phyloP scores from a whole-genome alignment of 176 grass and related monocot species.

The Zoysia pacifica region DNA sequence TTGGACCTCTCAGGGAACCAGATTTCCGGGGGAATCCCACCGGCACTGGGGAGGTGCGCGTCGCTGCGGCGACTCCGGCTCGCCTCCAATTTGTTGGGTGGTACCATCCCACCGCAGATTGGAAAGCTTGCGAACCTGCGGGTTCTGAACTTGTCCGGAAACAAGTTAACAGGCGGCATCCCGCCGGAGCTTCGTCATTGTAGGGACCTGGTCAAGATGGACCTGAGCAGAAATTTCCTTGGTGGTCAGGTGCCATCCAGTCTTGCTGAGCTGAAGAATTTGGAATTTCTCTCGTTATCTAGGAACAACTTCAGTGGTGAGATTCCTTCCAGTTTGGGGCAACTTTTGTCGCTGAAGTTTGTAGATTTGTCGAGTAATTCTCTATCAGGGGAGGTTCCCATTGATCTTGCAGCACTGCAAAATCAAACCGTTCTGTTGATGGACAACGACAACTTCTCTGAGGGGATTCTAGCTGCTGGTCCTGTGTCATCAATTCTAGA shows the following conservation, averaged over 20 bases:
- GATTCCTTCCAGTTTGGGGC: slow-evolving; percentile 54
- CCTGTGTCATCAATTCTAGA: slow-evolving; percentile 31
- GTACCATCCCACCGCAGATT: slow-evolving; percentile 62
- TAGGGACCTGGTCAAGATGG: slow-evolving; percentile 47
- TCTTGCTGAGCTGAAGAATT: slow-evolving; percentile 50
- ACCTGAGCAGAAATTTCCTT: slow-evolving; percentile 63
- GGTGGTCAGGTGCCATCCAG: slow-evolving; percentile 48
- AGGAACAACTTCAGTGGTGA: slow-evolving; percentile 66
- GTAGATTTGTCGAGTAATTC: slow-evolving; percentile 76
- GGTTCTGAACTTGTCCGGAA: slow-evolving; percentile 70
- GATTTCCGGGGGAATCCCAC: slow-evolving; percentile 56
- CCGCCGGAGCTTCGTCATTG: slow-evolving; percentile 65
- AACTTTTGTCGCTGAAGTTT: slow-evolving; percentile 52
- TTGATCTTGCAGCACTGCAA: slow-evolving; percentile 46
- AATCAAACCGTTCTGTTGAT: slow-evolving; percentile 56
- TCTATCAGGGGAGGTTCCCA: slow-evolving; percentile 61
- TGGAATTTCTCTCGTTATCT: slow-evolving; percentile 67
- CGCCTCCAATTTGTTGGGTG: slow-evolving; percentile 62
- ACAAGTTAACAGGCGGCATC: slow-evolving; percentile 61
- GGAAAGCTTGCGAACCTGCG: slow-evolving; percentile 56
- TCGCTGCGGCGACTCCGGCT: slow-evolving; percentile 54
- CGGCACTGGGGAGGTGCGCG: slow-evolving; percentile 48
- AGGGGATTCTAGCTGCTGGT: slow-evolving; percentile 29
- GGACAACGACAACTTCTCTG: slow-evolving; percentile 56
- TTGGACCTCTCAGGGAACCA: slow-evolving; percentile 81